Percentiles rank a stretch among this genome's conserved stretches.
phyloP scores from a whole-genome alignment of 495 filamentous ascomycete genomes.

The Lindgomyces ingoldianus region DNA sequence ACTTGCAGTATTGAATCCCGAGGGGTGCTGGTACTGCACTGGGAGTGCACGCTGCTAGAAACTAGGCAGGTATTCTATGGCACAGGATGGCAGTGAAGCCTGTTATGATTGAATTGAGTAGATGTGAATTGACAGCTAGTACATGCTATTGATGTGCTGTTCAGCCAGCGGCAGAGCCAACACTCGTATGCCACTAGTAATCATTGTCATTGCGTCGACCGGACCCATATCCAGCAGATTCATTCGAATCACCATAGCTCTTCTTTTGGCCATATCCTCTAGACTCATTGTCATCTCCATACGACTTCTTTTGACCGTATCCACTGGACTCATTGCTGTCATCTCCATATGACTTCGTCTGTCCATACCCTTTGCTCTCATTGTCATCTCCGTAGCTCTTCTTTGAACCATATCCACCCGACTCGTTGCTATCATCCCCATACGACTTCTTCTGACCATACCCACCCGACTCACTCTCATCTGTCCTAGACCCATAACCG shows the following conservation, averaged over 20 bases:
- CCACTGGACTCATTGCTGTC: slow-evolving; percentile 1
- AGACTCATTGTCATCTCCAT: background rate
- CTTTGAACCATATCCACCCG: background rate
- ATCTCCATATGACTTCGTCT: background rate
- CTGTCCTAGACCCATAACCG: background rate
- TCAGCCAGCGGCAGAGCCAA: no score
- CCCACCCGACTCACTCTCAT: background rate
- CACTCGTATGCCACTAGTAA: background rate
- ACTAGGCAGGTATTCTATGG: no score
- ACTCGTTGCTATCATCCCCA: background rate
- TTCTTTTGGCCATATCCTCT: background rate
- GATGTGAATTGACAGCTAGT: no score
- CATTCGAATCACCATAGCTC: background rate
- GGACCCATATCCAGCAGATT: background rate
- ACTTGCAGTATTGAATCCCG: no score
- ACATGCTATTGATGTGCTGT: no score
- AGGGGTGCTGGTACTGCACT: no score
- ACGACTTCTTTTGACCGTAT: slow-evolving; percentile 1
- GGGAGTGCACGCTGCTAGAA: no score
- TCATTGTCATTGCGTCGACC: background rate
- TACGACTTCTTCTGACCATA: slow-evolving; percentile 1
- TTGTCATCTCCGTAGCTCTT: background rate
- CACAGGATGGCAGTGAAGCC: no score
- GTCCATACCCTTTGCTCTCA: background rate
- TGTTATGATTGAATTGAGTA: no score